Evolutionary conservation across 1,139 yeast genomes (phyloP), one percentile per base, ranked within the genome.

Genomic region (Wickerhamomyces sp.): DNA sequence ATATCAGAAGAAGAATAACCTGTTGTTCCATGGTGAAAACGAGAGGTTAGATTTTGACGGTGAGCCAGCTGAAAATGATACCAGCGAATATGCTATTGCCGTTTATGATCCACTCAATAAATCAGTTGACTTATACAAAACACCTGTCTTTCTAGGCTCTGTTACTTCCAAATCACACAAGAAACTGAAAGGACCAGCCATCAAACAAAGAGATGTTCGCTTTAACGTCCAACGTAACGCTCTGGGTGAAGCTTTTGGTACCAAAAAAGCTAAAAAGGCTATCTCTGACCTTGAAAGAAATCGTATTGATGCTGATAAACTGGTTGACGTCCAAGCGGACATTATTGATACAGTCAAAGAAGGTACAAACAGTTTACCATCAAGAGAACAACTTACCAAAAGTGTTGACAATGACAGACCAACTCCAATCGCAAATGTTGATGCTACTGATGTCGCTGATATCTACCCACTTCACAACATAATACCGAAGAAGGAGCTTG

Each of bases 211-310:
- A 34, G 65, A 68, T 34, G 71, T 74, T 13, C 74, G 81, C 58
- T 68, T 72, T 55, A 66, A 73, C 37, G 71, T 72, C 13, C 88
- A 86, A 67, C 77, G 96, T 63, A 86, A 78, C 52, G 87, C 88
- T 4, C 75, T 93, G 59, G 99, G 99, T 61, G 93, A 89, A 66
- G 94, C 95, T 2, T 93, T 93, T 57, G 99, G 99, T 76, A 91
- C 99, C 50, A 89, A 88, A 69, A 91, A 84, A 68, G 97, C 98
- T 50, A 91, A 89, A 69, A 85, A 88, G 60, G 95, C 96, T 35
- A 87, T 94, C 61, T 72, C 79, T 43, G 91, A 84, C 63, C 67
- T 81, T 60, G 94, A 84, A 61, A 79, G 85, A 65, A 93, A 93
- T 68, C 77, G 85, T 61, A 83, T 93, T 62, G 97, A 93, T 63